phyloP scores from a whole-genome alignment of 192 early-diverging fungal species.

The Coemansia erecta region DNA sequence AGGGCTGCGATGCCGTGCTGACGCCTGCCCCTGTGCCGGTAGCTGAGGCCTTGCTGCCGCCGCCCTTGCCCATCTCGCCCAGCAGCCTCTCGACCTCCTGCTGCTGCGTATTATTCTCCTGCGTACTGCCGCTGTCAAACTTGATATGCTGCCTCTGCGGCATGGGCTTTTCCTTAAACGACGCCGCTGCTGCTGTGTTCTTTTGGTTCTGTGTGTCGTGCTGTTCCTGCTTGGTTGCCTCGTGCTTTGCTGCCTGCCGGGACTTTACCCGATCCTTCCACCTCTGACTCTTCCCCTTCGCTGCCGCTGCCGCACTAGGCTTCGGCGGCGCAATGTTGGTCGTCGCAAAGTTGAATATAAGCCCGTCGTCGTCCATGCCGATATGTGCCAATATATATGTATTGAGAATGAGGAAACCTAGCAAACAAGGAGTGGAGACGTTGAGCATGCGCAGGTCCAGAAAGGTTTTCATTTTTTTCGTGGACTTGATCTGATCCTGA shows the following conservation, averaged over 20 bases:
- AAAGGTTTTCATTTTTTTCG: not conserved
- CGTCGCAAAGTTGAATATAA: conserved; percentile 66
- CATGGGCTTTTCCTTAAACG: not conserved
- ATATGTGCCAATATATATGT: conserved; percentile 24
- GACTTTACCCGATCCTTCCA: conserved; percentile 52
- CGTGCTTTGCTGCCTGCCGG: conserved; percentile 22
- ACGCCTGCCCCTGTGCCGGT: conserved; percentile 14
- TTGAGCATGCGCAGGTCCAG: not conserved
- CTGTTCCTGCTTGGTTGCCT: conserved; percentile 31
- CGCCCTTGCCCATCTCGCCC: conserved; percentile 26
- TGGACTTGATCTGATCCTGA: not conserved
- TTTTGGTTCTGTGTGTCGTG: conserved; percentile 15
- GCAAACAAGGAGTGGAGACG: not conserved
- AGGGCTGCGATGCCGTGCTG: conserved; percentile 28
- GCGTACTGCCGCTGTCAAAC: not conserved
- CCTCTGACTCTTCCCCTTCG: conserved; percentile 34
- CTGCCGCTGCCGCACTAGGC: no score
- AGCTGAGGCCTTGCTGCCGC: conserved; percentile 1
- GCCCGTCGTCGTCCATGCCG: conserved; percentile 65
- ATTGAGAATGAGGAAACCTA: not conserved
- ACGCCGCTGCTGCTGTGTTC: conserved; percentile 1
- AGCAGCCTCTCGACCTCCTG: conserved; percentile 24
- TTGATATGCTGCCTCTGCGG: not conserved
- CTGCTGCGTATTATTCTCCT: conserved; percentile 10
- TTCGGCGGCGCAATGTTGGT: conserved; percentile 11